Conservation (phyloP, 208 protist species). For the Endotrypanum monterogeii region DNA sequence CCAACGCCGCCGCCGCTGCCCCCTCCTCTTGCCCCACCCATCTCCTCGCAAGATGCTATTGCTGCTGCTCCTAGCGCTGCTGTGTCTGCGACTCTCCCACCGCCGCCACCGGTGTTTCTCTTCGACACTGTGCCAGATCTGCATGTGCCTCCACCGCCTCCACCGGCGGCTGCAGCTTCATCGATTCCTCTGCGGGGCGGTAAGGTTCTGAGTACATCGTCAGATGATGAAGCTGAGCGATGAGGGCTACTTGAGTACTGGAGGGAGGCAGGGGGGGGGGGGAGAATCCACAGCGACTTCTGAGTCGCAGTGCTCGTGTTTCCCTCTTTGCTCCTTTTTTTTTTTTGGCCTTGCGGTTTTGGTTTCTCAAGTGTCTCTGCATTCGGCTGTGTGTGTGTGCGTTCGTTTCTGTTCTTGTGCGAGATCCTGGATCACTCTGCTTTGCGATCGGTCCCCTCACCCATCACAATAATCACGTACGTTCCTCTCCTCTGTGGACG, state of each 20-base stretch:
- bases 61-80: background rate
- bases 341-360: background rate
- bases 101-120: conserved; percentile 17
- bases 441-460: background rate
- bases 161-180: background rate
- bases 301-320: too few relatives aligned
- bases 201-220: conserved; percentile 51
- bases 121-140: conserved; percentile 12
- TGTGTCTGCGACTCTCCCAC: background rate
- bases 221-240: conserved; percentile 30
- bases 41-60: too few relatives aligned
- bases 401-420: background rate
- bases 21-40: background rate
- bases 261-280: background rate
- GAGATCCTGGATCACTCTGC: background rate
- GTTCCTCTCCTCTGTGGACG: background rate
- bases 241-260: background rate
- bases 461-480: background rate
- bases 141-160: conserved; percentile 2
- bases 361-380: background rate
- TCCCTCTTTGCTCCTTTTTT: background rate
- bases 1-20: background rate
- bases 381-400: background rate
- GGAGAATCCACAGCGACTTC: too few relatives aligned
- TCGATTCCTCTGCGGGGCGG: conserved; percentile 28